Evolutionary conservation across 768 basidiomycete genomes (phyloP).

Genomic region (button mushroom (Agaricus bisporus)): DNA sequence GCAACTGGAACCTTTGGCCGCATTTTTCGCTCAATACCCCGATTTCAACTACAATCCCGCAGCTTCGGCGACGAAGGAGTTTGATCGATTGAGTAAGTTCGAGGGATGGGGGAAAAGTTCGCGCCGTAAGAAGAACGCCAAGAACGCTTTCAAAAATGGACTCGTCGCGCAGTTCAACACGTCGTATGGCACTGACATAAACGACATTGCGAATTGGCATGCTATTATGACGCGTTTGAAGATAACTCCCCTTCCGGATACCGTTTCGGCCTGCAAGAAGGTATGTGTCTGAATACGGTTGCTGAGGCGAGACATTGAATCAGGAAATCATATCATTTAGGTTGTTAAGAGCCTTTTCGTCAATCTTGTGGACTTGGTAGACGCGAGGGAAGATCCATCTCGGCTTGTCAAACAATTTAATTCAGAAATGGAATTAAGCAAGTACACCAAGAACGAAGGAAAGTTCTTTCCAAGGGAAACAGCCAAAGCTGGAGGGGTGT

Average conservation of each 20-base stretch:
- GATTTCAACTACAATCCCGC: slow-evolving; percentile 1
- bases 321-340: neutral
- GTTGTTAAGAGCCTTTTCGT: slow-evolving; percentile 1
- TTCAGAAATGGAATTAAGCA: slow-evolving; percentile 5
- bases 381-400: neutral
- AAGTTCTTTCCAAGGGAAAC: slow-evolving; percentile 1
- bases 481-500: slow-evolving; percentile 2
- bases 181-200: slow-evolving; percentile 10
- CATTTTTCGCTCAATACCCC: slow-evolving; percentile 3
- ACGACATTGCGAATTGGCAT: slow-evolving; percentile 11
- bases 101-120: neutral
- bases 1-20: neutral
- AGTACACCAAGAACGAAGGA: slow-evolving; percentile 4
- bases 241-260: neutral
- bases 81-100: neutral
- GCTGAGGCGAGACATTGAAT: too few relatives aligned
- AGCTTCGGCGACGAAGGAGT: slow-evolving; percentile 2
- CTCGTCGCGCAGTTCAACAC: slow-evolving; percentile 11
- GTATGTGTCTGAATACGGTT: neutral
- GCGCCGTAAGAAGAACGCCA: neutral
- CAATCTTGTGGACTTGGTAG: slow-evolving; percentile 11
- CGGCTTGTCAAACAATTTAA: neutral
- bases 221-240: slow-evolving; percentile 7
- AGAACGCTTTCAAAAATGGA: neutral
- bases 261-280: neutral